Evolutionary conservation across 495 filamentous ascomycete genomes (phyloP).

Genomic region (Recurvomyces mirabilis): DNA sequence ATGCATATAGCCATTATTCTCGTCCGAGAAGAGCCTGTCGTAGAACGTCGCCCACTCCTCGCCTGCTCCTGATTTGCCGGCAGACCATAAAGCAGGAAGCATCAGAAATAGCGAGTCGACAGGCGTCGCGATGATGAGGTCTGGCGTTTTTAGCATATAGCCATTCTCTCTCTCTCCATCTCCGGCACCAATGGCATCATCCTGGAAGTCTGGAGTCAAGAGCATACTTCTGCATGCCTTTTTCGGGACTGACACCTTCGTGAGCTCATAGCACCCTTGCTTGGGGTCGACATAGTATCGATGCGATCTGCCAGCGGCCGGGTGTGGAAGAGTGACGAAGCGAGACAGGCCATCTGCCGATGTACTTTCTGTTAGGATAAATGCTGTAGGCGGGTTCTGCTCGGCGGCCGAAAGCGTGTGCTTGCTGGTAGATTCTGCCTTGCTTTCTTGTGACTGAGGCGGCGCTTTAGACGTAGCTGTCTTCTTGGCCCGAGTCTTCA

Average conservation of each 20-base stretch:
- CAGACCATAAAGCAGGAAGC: constrained; percentile 48
- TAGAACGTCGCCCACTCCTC: constrained; percentile 6
- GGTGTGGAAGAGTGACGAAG: constrained; percentile 70
- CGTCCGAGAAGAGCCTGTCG: neutral
- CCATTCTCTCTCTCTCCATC: constrained; percentile 23
- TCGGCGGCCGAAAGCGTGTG: constrained; percentile 18
- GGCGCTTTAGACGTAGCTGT: neutral
- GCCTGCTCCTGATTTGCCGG: neutral
- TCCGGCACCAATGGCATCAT: constrained; percentile 19
- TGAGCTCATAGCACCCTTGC: constrained; percentile 81
- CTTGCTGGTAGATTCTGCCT: neutral
- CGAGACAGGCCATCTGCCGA: constrained; percentile 52
- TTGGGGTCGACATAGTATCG: constrained; percentile 74
- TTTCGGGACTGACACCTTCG: constrained; percentile 54
- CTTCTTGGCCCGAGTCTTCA: constrained; percentile 19
- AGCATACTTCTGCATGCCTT: constrained; percentile 57
- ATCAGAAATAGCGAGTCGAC: constrained; percentile 77
- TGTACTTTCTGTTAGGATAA: constrained; percentile 64
- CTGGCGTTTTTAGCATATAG: constrained; percentile 48
- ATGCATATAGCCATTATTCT: neutral
- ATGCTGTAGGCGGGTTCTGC: constrained; percentile 50
- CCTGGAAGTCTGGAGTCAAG: constrained; percentile 31
- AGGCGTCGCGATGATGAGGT: constrained; percentile 71
- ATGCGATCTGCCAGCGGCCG: constrained; percentile 50
- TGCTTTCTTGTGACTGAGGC: no score